Base-by-base conservation (phyloP, 176 grass and related monocot genomes). In the Eremochloa ophiuroides region DNA sequence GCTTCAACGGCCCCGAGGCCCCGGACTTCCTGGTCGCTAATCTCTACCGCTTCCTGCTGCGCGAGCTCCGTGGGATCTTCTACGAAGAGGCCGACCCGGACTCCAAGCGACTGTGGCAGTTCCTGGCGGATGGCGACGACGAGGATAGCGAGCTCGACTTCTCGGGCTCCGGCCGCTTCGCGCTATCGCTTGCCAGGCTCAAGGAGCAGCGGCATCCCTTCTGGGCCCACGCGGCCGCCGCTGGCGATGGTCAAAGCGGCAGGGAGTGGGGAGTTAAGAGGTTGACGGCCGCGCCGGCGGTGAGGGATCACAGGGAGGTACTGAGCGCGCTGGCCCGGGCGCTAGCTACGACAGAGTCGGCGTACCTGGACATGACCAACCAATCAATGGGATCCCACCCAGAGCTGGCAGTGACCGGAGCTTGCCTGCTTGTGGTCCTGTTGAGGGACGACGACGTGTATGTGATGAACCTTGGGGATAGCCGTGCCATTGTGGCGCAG, bases 401-500 rank as follows among this genome's bases (percentile, higher is more conserved):
- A 7, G 94, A 97, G 77, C 68, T 97, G 26, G 94, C 94, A 1
- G 86, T 97, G 62, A 97, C 87, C 14, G 94, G 94, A 42, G 93
- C 94, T 0, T 97, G 94, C 68, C 66, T 94, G 85, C 94, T 97
- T 14, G 94, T 90, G 78, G 80, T 82, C 5, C 82, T 97, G 65
- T 78, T 97, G 67, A 94, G 89, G 68, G 94, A 94, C 31, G 89
- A 97, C 25, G 83, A 97, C 44, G 89, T 97, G 40, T 97, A 97
- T 83, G 94, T 97, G 9, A 97, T 97, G 94, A 97, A 97, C 87
- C 87, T 97, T 64, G 94, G 94, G 67, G 94, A 97, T 64, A 97
- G 94, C 78, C 87, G 94, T 6, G 89, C 89, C 62, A 51, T 97
- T 65, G 84, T 94, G 64, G 94, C 87, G 3, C 94, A 92, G 69